phyloP scores from a whole-genome alignment of 1,284 basidiomycete species.

The Cystobasidium slooffiae region DNA sequence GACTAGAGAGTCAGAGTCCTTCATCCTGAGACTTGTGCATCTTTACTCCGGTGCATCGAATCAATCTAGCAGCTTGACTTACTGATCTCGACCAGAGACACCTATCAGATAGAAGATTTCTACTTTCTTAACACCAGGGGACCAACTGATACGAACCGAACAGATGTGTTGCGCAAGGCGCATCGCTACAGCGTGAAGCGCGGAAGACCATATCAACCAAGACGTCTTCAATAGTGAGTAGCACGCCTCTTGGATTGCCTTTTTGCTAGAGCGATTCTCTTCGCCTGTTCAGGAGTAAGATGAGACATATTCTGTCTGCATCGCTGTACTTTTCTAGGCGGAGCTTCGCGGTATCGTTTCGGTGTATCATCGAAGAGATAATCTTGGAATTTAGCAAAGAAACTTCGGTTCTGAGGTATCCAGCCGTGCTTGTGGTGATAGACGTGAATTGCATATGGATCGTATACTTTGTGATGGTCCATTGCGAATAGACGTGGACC shows the following conservation, averaged over 20 bases:
- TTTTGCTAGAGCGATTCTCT: constrained; percentile 1
- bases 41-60: no score
- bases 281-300: background rate
- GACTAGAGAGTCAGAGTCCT: no score
- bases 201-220: no score
- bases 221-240: background rate
- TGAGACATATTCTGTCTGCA: constrained; percentile 12
- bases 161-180: no score
- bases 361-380: constrained; percentile 15
- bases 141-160: no score
- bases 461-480: background rate
- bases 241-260: background rate
- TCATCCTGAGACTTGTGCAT: no score
- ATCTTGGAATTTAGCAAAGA: constrained; percentile 4
- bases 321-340: background rate
- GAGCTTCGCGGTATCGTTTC: background rate
- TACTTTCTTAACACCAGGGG: no score
- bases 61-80: no score
- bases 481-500: constrained; percentile 6
- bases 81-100: no score
- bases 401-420: constrained; percentile 1
- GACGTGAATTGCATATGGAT: background rate
- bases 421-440: constrained; percentile 10
- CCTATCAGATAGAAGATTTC: no score
- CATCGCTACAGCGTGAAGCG: no score